phyloP scores from a whole-genome alignment of 352 stramenopile species.

The Elongisporangium anandrum region DNA sequence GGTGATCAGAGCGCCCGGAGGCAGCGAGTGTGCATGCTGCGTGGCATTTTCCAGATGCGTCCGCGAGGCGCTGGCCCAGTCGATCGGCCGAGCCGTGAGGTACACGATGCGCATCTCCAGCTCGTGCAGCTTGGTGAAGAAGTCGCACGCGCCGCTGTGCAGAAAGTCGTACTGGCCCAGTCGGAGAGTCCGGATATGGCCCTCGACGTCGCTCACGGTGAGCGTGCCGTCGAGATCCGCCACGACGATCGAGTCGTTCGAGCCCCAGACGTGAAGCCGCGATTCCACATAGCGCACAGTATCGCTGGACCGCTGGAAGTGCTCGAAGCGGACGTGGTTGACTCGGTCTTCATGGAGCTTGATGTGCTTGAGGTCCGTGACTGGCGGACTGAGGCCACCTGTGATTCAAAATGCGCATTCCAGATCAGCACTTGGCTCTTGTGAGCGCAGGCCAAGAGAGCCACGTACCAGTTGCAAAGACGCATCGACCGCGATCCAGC shows the following conservation, averaged over 20 bases:
- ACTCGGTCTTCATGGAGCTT: conserved; percentile 56
- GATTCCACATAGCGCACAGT: conserved; percentile 72
- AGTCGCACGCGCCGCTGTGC: conserved; percentile 69
- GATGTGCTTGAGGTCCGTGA: conserved; percentile 42
- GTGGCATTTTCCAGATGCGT: conserved; percentile 71
- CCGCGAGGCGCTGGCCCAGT: conserved; percentile 69
- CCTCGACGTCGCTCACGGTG: conserved; percentile 82
- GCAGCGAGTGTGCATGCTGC: conserved; percentile 53
- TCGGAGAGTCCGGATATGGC: conserved; percentile 79
- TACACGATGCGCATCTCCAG: conserved; percentile 76
- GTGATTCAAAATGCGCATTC: neutral
- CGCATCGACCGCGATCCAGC: conserved; percentile 57
- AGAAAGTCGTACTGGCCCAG: conserved; percentile 83
- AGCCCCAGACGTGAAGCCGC: conserved; percentile 69
- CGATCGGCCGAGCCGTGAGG: conserved; percentile 70
- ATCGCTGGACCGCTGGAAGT: conserved; percentile 64
- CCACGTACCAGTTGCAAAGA: conserved; percentile 50
- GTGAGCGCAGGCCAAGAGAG: neutral
- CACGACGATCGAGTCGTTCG: conserved; percentile 78
- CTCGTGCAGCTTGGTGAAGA: conserved; percentile 79
- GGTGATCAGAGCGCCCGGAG: conserved; percentile 70
- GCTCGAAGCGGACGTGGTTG: conserved; percentile 75
- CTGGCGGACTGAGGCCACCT: conserved; percentile 54
- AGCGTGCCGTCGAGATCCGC: conserved; percentile 81
- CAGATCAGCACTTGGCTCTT: neutral